Evolutionary conservation across 2,329 filamentous ascomycete genomes (phyloP), one percentile per base, ranked within the genome.

Genomic region (Phyllosticta paracitricarpa): DNA sequence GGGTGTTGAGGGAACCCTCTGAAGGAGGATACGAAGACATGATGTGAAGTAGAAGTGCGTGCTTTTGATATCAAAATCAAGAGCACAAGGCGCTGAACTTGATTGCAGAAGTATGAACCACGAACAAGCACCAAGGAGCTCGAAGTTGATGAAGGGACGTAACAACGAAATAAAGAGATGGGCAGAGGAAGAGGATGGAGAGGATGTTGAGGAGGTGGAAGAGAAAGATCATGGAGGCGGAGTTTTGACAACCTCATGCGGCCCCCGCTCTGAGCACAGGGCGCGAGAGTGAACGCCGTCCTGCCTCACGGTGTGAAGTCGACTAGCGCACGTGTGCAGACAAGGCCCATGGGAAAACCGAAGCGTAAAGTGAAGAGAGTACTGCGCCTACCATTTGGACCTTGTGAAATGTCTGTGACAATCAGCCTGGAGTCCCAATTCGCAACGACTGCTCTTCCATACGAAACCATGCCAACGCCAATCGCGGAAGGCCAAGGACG

Each of bases 381-480:
- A 61, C 40, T 63, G 52, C 57, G 59, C 87, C 78, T 87, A 91
- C 88, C 77, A 91, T 82, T 81, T 90, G 87, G 68, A 89, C 86
- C 78, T 88, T 88, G 70, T 88, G 85, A 70, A 86, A 80, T 64
- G 84, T 82, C 84, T 88, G 70, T 69, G 40, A 48, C 14, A n/a
- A 48, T 48, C 40, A 48, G 40, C 40, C 14, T n/a, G 6, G 40
- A 48, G n/a, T 48, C 40, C 40, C 40, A 48, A n/a, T n/a, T 48
- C 14, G n/a, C 40, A 17, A n/a, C 40, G n/a, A n/a, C 14, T 48
- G 40, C 40, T 48, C 14, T 8, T 30, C 28, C 28, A 30, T 30
- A 30, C 28, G 28, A 30, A 30, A 30, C 40, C 40, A 48, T 17
- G 17, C 14, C 40, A n/a, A 17, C 17, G 17, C 40, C 40, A 17